Base-by-base conservation (phyloP, 2,329 filamentous ascomycete species). In the Diplodia sapinea region DNA sequence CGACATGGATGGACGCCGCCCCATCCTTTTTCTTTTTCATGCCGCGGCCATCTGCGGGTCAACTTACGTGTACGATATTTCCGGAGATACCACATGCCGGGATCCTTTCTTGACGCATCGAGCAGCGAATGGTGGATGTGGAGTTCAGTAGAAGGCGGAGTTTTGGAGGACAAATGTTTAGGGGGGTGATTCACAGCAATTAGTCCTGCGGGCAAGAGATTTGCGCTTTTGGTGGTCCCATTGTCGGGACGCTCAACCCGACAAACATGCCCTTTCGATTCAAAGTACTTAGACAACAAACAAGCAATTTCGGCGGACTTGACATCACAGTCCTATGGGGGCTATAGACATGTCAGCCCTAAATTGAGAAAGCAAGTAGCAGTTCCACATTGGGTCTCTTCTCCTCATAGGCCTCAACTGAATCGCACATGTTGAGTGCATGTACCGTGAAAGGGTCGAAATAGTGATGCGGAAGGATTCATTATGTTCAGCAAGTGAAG, bases 121-220 rank as follows among this genome's bases (percentile, higher is more conserved):
- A 47, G 59, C 47, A 51, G 59, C 59, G 59, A 63, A 49, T 50
- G 47, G 59, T 63, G 59, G 59, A 38, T 47, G 59, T 6, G 59
- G 59, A 63, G 43, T 63, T 63, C 23, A 63, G 40, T 49, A 63
- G 59, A 63, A 63, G 59, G 50, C 29, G 59, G 59, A 63, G 59
- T 63, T 63, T 63, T 47, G 56, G 56, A 31, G 56, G 56, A 59
- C 15, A 11, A 59, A 13, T 47, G 13, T 51, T 51, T 11, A 12
- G 11, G 17, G n/a, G 31, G 47, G 36, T 8, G 59, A n/a, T 26
- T 63, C n/a, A 17, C 43, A 11, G 17, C 15, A 49, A 63, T n/a
- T 8, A 26, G 20, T 50, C 36, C 33, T 17, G n/a, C 47, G 47
- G 31, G 47, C 23, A 49, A 31, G 51, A 17, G 29, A 20, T 26